phyloP scores from a whole-genome alignment of 805 yeast species.

The Schwanniomyces occidentalis region DNA sequence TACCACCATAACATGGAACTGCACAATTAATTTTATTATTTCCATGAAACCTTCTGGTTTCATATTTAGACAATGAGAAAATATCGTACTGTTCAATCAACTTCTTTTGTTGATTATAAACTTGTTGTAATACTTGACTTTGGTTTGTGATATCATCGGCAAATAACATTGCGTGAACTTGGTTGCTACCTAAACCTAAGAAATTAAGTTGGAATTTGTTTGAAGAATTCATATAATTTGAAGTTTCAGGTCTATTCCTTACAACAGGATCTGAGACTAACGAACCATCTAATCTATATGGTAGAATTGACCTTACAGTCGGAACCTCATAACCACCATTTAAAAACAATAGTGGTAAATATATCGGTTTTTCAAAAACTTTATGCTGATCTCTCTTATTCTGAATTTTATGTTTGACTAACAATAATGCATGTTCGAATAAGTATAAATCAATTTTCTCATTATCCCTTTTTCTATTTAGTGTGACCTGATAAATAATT shows the following conservation, averaged over 20 bases:
- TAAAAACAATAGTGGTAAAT: constrained; percentile 70
- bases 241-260: constrained; percentile 26
- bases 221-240: constrained; percentile 26
- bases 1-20: constrained; percentile 92
- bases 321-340: constrained; percentile 82
- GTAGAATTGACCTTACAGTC: constrained; percentile 47
- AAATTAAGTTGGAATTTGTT: constrained; percentile 51
- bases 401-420: constrained; percentile 81
- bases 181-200: constrained; percentile 53
- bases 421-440: constrained; percentile 83
- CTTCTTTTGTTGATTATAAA: constrained; percentile 75
- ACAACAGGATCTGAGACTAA: constrained; percentile 34
- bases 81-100: constrained; percentile 74
- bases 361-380: constrained; percentile 87
- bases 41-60: constrained; percentile 72
- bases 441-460: constrained; percentile 83
- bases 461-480: constrained; percentile 68
- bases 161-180: constrained; percentile 53
- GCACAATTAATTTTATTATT: constrained; percentile 84
- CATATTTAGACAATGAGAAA: constrained; percentile 73
- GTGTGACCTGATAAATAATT: constrained; percentile 73
- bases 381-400: constrained; percentile 89
- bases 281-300: constrained; percentile 35
- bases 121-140: constrained; percentile 75
- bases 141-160: constrained; percentile 63